Percentiles rank a stretch among this genome's conserved stretches.
Conservation (phyloP, 164 flowering plant genomes). For the Buxus sempervirens region DNA sequence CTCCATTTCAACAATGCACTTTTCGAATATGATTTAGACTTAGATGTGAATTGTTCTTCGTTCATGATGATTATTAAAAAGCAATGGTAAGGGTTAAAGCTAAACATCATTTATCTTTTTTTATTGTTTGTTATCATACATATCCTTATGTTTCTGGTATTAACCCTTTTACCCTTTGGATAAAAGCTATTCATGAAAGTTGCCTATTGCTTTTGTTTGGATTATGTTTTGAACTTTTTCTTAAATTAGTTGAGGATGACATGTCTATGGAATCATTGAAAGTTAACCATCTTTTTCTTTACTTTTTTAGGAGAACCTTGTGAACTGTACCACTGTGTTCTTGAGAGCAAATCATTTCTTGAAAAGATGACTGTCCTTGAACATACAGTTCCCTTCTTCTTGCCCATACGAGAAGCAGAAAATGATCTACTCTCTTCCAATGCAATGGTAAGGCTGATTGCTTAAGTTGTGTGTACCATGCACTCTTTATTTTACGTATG, state of each 20-base stretch:
- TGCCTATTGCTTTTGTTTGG: background rate
- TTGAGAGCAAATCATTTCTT: slow-evolving; percentile 95
- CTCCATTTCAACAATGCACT: background rate
- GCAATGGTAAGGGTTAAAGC: no score
- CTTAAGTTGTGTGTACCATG: slow-evolving; percentile 4
- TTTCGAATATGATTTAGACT: background rate
- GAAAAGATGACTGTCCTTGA: slow-evolving; percentile 94
- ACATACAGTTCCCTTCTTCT: slow-evolving; percentile 94
- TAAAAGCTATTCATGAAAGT: background rate
- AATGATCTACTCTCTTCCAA: slow-evolving; percentile 86
- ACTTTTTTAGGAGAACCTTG: slow-evolving; percentile 75
- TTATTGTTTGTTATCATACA: background rate
- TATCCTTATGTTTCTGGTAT: background rate
- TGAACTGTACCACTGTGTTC: slow-evolving; percentile 86
- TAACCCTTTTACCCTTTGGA: background rate
- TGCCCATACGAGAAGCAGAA: slow-evolving; percentile 90
- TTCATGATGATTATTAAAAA: background rate
- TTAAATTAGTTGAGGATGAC: background rate
- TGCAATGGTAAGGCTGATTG: slow-evolving; percentile 68
- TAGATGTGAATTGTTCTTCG: background rate
- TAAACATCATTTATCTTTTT: no score
- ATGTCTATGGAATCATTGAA: background rate
- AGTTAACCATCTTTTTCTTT: slow-evolving; percentile 10
- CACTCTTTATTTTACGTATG: background rate
- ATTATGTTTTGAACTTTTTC: background rate